Conservation (phyloP, 768 basidiomycete species). For the Trametes elegans region DNA sequence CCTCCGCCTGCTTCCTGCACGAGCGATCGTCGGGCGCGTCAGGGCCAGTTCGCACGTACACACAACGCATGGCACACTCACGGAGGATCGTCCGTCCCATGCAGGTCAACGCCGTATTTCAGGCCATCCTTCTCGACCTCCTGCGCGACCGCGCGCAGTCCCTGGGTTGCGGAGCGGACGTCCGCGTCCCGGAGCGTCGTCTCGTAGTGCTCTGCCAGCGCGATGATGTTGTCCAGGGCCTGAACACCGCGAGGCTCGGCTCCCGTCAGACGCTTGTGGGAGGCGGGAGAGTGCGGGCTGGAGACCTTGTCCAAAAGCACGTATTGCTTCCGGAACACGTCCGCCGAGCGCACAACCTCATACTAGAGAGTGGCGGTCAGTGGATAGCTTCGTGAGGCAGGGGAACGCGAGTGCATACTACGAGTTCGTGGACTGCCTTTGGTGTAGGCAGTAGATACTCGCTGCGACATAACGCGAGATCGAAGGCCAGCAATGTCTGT, state of each 20-base stretch:
- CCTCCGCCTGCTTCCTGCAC: slow-evolving; percentile 21
- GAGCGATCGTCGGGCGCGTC: slow-evolving; percentile 4
- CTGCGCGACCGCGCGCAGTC: slow-evolving; percentile 54
- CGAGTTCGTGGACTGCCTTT: slow-evolving; percentile 53
- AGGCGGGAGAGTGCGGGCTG: slow-evolving; percentile 26
- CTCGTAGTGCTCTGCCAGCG: slow-evolving; percentile 52
- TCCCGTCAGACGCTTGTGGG: slow-evolving; percentile 29
- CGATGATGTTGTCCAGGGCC: slow-evolving; percentile 40
- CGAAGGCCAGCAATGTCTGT: slow-evolving; percentile 51
- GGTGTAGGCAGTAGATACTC: slow-evolving; percentile 56
- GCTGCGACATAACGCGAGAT: slow-evolving; percentile 48
- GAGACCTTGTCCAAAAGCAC: slow-evolving; percentile 43
- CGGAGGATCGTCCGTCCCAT: slow-evolving; percentile 41
- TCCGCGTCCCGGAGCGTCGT: slow-evolving; percentile 44
- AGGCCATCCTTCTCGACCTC: slow-evolving; percentile 65
- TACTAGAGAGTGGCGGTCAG: slow-evolving; percentile 43
- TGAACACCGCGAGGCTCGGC: neutral
- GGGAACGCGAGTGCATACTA: slow-evolving; percentile 42
- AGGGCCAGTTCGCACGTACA: neutral
- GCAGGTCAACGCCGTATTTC: slow-evolving; percentile 35
- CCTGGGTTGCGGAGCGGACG: slow-evolving; percentile 49
- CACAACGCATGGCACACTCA: slow-evolving; percentile 36
- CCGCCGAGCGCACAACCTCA: slow-evolving; percentile 58
- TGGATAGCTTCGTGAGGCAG: neutral
- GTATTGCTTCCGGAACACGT: slow-evolving; percentile 46